Evolutionary conservation across 2,329 filamentous ascomycete genomes (phyloP).

Genomic region (Xylaria sp.): DNA sequence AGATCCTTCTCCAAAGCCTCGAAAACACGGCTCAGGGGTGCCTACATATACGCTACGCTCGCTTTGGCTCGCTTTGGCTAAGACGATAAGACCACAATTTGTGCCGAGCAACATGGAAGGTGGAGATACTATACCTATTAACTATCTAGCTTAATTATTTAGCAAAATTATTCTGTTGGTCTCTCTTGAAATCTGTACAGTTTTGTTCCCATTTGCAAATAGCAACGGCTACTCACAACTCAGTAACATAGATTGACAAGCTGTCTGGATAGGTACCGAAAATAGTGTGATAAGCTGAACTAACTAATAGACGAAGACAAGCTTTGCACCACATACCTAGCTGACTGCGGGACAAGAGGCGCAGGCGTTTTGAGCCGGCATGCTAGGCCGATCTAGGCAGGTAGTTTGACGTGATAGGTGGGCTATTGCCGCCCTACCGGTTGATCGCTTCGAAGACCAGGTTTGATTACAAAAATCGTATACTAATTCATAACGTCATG

Average conservation of each 20-base stretch:
- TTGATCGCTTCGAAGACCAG: not conserved
- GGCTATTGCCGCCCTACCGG: not conserved
- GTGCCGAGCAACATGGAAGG: not conserved
- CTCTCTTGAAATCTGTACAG: not conserved
- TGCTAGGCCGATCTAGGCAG: slow-evolving; percentile 20
- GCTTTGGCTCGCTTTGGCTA: slow-evolving; percentile 1
- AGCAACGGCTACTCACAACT: no score
- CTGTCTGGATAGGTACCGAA: not conserved
- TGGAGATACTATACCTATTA: not conserved
- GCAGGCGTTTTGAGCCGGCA: not conserved
- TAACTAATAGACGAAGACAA: not conserved
- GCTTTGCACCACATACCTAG: no score
- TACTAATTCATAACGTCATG: not conserved
- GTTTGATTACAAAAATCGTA: not conserved
- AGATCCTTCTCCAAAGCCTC: slow-evolving; percentile 25
- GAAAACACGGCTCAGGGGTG: slow-evolving; percentile 23
- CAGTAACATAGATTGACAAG: no score
- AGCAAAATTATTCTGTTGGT: not conserved
- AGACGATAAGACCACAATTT: not conserved
- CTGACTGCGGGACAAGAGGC: slow-evolving; percentile 15
- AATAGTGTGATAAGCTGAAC: not conserved
- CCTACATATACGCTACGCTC: not conserved
- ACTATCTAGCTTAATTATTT: not conserved
- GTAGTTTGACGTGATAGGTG: slow-evolving; percentile 6
- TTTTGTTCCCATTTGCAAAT: not conserved